Evolutionary conservation across 2,329 filamentous ascomycete genomes (phyloP), one percentile per base, ranked within the genome.

Genomic region (Colletotrichum musicola): DNA sequence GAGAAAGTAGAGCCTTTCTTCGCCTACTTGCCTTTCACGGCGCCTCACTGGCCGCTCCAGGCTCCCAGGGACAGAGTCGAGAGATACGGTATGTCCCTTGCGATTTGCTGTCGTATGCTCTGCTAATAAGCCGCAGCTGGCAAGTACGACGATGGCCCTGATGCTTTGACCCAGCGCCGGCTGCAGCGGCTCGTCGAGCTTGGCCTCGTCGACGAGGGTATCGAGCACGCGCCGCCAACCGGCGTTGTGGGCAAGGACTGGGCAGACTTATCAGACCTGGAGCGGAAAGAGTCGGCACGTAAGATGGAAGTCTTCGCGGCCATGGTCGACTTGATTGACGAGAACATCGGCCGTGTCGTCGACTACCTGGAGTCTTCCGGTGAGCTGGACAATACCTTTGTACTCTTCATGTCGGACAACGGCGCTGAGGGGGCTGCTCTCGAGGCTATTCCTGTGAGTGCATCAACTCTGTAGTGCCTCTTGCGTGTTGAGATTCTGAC

Each of bases 311-410:
- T 85, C 10, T 89, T 84, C 63, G 86, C 86, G 0, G 87, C 80
- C 0, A 88, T 89, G 85, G 85, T 88, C 12, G 85, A 88, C 64
- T 81, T 81, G 58, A 87, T 88, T 62, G 86, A 88, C 64, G 73
- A 76, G 47, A 84, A 86, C 57, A 81, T 88, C 14, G 86, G 86
- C 44, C 83, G 84, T 55, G 83, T 88, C 4, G 77, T 87, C 42
- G 75, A 84, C 47, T 84, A 87, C 62, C 80, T 88, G 2, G 78
- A 83, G 62, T 74, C 78, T n/a, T 84, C 81, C 6, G 82, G 80
- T 50, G 84, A 87, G 71, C 77, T 85, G 4, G 84, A 87, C 68
- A 85, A 86, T 68, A 87, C 84, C 5, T 83, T 86, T 66, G 78
- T 87, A 49, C 82, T 84, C 71, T 87, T 88, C 80, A 84, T 87